These are phyloP conservation scores for Cladosporium cucumerinum DNA, from an alignment of 2,329 filamentous ascomycete species.

Conservation along the genomic window DNA sequence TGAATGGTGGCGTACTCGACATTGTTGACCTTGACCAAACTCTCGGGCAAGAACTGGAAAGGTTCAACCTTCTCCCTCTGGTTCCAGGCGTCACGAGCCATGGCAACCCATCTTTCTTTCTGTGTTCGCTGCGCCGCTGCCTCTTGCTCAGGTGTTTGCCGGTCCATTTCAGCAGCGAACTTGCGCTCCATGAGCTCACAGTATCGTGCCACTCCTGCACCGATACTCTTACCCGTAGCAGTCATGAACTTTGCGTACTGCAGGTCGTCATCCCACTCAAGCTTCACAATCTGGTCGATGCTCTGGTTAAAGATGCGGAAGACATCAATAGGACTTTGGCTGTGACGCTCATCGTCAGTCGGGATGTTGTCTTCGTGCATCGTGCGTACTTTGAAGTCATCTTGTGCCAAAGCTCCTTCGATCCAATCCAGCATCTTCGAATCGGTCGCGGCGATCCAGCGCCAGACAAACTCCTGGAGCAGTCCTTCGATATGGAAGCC, in stretches of 20 bases:
- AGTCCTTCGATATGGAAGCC: constrained; percentile 83
- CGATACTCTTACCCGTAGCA: constrained; percentile 77
- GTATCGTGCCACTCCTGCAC: constrained; percentile 78
- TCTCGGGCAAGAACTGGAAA: constrained; percentile 95
- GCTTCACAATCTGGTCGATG: constrained; percentile 76
- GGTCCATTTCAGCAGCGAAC: constrained; percentile 90
- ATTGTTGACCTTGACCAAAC: constrained; percentile 96
- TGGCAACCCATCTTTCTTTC: constrained; percentile 89
- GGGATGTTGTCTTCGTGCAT: constrained; percentile 50
- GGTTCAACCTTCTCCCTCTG: constrained; percentile 91
- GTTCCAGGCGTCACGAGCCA: constrained; percentile 89
- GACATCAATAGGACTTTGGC: constrained; percentile 86
- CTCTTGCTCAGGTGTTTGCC: constrained; percentile 81
- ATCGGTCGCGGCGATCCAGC: constrained; percentile 84
- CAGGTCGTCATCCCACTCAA: constrained; percentile 90
- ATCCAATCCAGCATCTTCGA: constrained; percentile 77
- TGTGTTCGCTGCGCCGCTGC: constrained; percentile 72
- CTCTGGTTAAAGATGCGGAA: constrained; percentile 93
- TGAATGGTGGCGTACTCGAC: constrained; percentile 92
- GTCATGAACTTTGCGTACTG: constrained; percentile 98
- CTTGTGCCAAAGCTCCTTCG: constrained; percentile 85
- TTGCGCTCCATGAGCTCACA: constrained; percentile 83
- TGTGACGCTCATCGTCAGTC: constrained; percentile 81
- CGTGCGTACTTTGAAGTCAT: constrained; percentile 74
- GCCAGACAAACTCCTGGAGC: constrained; percentile 90